Evolutionary conservation across 1,284 basidiomycete genomes (phyloP).

Genomic region (Tilletia walkeri): DNA sequence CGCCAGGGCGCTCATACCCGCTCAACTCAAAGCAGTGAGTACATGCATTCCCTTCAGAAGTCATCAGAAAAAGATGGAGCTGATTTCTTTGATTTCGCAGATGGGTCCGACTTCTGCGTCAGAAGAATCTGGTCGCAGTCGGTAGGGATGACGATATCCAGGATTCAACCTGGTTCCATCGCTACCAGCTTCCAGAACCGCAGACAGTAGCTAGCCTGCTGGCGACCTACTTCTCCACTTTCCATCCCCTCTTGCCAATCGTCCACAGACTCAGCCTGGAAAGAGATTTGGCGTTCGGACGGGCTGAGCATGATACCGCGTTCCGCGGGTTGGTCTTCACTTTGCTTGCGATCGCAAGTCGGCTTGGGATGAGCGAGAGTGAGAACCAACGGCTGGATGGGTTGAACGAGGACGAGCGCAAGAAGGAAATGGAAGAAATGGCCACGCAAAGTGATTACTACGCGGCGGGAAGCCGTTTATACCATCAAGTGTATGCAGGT

Average conservation of each 20-base stretch:
- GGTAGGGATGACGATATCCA: constrained; percentile 41
- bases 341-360: constrained; percentile 42
- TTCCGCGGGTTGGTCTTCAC: constrained; percentile 49
- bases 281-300: constrained; percentile 33
- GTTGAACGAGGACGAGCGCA: background rate
- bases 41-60: no score
- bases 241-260: constrained; percentile 48
- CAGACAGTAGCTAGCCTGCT: constrained; percentile 35
- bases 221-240: constrained; percentile 35
- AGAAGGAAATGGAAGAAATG: background rate
- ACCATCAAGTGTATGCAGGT: constrained; percentile 43
- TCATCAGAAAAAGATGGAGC: background rate
- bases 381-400: background rate
- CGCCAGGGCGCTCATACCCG: constrained; percentile 28
- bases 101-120: constrained; percentile 43
- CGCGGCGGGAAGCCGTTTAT: constrained; percentile 44
- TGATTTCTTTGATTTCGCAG: background rate
- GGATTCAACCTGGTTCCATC: constrained; percentile 38
- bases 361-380: constrained; percentile 23
- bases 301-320: constrained; percentile 41
- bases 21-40: constrained; percentile 38
- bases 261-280: constrained; percentile 40
- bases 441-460: constrained; percentile 43
- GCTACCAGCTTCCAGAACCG: constrained; percentile 37
- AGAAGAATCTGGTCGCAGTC: constrained; percentile 44